phyloP scores from a whole-genome alignment of 176 grass and related monocot species.

The Otatea glauca region DNA sequence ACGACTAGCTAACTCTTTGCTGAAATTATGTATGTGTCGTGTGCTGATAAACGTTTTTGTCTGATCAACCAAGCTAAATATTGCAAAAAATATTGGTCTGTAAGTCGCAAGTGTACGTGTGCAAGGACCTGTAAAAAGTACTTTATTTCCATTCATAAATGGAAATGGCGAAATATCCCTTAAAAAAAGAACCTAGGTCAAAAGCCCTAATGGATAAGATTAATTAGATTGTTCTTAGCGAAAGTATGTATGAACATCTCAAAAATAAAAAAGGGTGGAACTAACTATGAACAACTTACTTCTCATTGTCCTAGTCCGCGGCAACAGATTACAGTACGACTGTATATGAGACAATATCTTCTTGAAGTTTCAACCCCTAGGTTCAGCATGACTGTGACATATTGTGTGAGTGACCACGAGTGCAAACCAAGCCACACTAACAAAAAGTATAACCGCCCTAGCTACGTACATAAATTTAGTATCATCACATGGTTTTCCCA shows the following conservation, averaged over 20 bases:
- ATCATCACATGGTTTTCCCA: slow-evolving; percentile 14
- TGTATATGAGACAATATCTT: background rate
- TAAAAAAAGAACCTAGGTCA: background rate
- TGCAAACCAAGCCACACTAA: background rate
- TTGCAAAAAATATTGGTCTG: background rate
- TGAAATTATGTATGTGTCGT: slow-evolving; percentile 8
- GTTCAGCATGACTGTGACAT: slow-evolving; percentile 22
- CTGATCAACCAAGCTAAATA: background rate
- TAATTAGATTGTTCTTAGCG: background rate
- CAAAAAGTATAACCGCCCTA: slow-evolving; percentile 40
- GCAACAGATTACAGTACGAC: background rate
- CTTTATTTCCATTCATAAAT: too few relatives aligned
- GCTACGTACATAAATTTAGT: slow-evolving; percentile 10
- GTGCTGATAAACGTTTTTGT: slow-evolving; percentile 24
- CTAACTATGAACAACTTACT: background rate
- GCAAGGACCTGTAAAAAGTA: background rate
- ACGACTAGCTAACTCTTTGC: background rate
- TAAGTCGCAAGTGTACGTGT: slow-evolving; percentile 1
- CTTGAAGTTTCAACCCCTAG: slow-evolving; percentile 20
- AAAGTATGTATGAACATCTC: background rate
- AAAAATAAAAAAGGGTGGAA: background rate
- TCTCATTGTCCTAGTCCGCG: background rate
- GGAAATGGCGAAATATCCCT: too few relatives aligned
- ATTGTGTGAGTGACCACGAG: background rate
- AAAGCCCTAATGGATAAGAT: background rate